Percentiles rank a stretch among this genome's conserved stretches.
Evolutionary conservation across 2,329 filamentous ascomycete species (phyloP).

Genomic region (Camillea tinctor): DNA sequence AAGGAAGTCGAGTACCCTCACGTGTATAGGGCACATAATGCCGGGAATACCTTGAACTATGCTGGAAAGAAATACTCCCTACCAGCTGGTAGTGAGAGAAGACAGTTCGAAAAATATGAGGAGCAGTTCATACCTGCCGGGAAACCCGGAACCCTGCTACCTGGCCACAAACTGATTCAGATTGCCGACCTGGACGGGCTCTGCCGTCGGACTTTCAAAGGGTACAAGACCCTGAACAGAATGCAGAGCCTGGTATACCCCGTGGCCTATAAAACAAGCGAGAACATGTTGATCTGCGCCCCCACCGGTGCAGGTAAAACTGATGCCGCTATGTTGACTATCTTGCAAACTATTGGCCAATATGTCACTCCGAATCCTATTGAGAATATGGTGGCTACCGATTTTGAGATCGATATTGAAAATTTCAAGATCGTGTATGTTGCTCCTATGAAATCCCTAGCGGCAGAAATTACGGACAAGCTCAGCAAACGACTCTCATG

Average conservation of each 20-base stretch:
- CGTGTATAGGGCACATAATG: conserved; percentile 80
- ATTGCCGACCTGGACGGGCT: conserved; percentile 85
- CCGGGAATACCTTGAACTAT: conserved; percentile 80
- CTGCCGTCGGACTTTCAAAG: conserved; percentile 87
- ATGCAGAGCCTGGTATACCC: conserved; percentile 98
- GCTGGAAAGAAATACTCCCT: conserved; percentile 81
- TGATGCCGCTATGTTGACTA: conserved; percentile 94
- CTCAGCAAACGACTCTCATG: conserved; percentile 87
- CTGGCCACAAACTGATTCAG: conserved; percentile 71
- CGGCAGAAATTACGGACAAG: conserved; percentile 94
- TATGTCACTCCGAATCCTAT: conserved; percentile 78
- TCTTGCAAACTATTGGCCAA: conserved; percentile 85
- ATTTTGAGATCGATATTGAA: conserved; percentile 79
- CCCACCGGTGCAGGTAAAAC: conserved; percentile 99
- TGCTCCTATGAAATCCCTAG: conserved; percentile 97
- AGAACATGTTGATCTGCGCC: conserved; percentile 98
- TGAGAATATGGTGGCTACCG: conserved; percentile 68
- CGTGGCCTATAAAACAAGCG: conserved; percentile 90
- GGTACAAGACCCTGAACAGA: conserved; percentile 89
- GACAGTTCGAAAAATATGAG: conserved; percentile 76
- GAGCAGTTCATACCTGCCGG: conserved; percentile 85
- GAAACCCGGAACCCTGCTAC: conserved; percentile 70
- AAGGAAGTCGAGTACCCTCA: conserved; percentile 84
- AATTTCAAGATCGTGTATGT: conserved; percentile 99
- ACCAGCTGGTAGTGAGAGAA: conserved; percentile 70